These are phyloP conservation scores for Hypoxylon subgilvum DNA, from an alignment of 495 filamentous ascomycete genomes.

Conservation along the genomic window DNA sequence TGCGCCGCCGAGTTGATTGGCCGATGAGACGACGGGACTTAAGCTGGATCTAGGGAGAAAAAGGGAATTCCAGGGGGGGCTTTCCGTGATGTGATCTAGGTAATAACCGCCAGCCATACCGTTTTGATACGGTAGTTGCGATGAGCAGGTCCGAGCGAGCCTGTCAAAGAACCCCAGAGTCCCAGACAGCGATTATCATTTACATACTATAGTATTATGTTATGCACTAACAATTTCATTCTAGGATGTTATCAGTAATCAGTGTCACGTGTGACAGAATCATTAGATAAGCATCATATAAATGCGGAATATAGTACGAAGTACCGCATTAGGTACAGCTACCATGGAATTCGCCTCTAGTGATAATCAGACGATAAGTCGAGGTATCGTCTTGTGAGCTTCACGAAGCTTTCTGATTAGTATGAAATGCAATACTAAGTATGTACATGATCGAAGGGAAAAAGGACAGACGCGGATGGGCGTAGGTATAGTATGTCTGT, in stretches of 20 bases:
- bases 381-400: neutral
- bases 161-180: neutral
- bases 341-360: too few relatives aligned
- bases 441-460: neutral
- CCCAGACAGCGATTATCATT: neutral
- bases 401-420: too few relatives aligned
- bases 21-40: constrained; percentile 28
- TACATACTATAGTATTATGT: neutral
- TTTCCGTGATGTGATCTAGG: constrained; percentile 20
- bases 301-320: too few relatives aligned
- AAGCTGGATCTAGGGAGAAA: constrained; percentile 16
- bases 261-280: neutral
- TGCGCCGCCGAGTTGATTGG: constrained; percentile 29
- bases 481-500: neutral
- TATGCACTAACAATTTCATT: too few relatives aligned
- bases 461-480: neutral
- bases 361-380: too few relatives aligned
- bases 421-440: too few relatives aligned
- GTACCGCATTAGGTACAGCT: too few relatives aligned
- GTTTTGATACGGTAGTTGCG: constrained; percentile 2
- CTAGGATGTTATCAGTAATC: neutral
- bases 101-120: constrained; percentile 9
- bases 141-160: constrained; percentile 19
- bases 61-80: constrained; percentile 21
- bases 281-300: too few relatives aligned